These are phyloP conservation scores for Crinitomyces ghanaensis DNA, from an alignment of 805 yeast genomes.

Conservation along the genomic window DNA sequence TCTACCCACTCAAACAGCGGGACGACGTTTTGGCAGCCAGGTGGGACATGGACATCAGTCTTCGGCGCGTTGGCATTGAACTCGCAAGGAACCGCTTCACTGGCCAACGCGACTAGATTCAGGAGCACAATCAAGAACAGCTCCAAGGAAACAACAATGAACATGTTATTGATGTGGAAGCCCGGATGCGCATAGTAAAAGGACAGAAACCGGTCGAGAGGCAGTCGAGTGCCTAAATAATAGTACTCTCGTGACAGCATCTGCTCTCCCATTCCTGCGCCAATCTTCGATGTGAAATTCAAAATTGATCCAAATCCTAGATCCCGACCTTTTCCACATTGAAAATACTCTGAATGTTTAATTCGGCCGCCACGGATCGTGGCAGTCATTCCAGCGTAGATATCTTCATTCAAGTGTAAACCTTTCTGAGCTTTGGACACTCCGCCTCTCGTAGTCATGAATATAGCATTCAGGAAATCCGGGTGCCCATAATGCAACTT, in stretches of 20 bases:
- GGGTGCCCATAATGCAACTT: slow-evolving; percentile 96
- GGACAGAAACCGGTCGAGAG: slow-evolving; percentile 79
- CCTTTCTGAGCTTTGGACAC: slow-evolving; percentile 92
- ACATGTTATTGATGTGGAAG: slow-evolving; percentile 82
- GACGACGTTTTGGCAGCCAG: slow-evolving; percentile 74
- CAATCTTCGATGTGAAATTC: slow-evolving; percentile 90
- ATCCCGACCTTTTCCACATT: slow-evolving; percentile 96
- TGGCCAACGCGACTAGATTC: slow-evolving; percentile 66
- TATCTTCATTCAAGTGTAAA: slow-evolving; percentile 86
- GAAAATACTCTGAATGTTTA: slow-evolving; percentile 91
- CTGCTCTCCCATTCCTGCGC: slow-evolving; percentile 98
- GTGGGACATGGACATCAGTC: slow-evolving; percentile 61
- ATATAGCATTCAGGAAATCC: slow-evolving; percentile 80
- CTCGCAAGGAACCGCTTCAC: slow-evolving; percentile 59
- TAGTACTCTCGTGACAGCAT: slow-evolving; percentile 84
- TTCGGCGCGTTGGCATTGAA: slow-evolving; percentile 57
- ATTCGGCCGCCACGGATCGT: slow-evolving; percentile 83
- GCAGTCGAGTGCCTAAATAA: slow-evolving; percentile 79
- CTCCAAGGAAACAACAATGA: slow-evolving; percentile 79
- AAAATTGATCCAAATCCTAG: slow-evolving; percentile 85
- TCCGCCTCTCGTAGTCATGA: slow-evolving; percentile 94
- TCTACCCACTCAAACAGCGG: slow-evolving; percentile 90
- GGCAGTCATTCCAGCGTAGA: slow-evolving; percentile 91
- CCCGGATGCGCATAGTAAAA: slow-evolving; percentile 97
- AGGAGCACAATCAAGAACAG: slow-evolving; percentile 70